These are phyloP conservation scores for Spathaspora sp. DNA, from an alignment of 1,139 yeast species.

Conservation along the genomic window DNA sequence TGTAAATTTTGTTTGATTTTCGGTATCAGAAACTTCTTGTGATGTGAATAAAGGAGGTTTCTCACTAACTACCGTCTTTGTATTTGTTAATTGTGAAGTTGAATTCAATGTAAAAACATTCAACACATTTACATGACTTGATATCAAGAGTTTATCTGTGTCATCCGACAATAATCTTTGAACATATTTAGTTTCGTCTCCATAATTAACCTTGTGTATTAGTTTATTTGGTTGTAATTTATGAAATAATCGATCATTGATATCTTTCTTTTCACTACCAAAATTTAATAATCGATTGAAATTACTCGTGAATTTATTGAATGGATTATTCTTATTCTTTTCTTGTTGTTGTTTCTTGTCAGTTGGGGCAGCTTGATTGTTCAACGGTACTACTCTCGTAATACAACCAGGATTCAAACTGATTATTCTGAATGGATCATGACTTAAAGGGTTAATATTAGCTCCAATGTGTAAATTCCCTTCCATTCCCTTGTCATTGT, in stretches of 20 bases:
- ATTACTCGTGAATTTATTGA: conserved; percentile 34
- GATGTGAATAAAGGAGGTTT: conserved; percentile 23
- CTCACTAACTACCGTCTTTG: conserved; percentile 21
- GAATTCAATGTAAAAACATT: conserved; percentile 35
- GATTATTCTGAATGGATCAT: conserved; percentile 53
- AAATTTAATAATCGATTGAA: conserved; percentile 31
- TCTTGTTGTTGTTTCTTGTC: neutral
- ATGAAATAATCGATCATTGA: conserved; percentile 4
- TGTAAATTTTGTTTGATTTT: conserved; percentile 1
- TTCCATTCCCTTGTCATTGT: conserved; percentile 35
- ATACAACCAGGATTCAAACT: conserved; percentile 58
- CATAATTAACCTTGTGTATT: conserved; percentile 24
- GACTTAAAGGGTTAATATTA: conserved; percentile 49
- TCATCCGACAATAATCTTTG: conserved; percentile 16
- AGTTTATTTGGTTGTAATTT: conserved; percentile 1
- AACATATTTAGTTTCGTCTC: conserved; percentile 24
- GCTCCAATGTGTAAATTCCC: conserved; percentile 58
- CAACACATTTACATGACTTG: conserved; percentile 37
- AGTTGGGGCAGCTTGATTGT: neutral
- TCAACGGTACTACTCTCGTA: conserved; percentile 24
- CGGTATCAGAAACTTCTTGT: conserved; percentile 12
- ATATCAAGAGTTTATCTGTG: conserved; percentile 26
- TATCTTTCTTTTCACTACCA: conserved; percentile 5
- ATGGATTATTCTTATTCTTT: conserved; percentile 23
- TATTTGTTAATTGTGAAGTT: conserved; percentile 21